phyloP scores from a whole-genome alignment of 306 rosid species.

The Acacia confusa region DNA sequence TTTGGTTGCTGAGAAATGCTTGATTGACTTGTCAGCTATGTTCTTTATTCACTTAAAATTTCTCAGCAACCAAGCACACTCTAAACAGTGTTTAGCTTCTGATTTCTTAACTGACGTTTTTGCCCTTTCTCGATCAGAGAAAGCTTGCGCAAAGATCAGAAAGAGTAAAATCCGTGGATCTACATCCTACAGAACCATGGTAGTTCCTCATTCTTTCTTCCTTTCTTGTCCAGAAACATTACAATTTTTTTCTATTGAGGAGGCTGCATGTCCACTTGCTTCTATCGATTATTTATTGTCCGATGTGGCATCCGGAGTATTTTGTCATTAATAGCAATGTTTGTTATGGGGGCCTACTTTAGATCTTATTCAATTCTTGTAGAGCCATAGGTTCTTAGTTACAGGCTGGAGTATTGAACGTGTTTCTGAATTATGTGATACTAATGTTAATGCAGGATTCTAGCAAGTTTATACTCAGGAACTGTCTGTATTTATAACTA shows the following conservation, averaged over 20 bases:
- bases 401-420: not conserved
- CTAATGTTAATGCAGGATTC: conserved; percentile 65
- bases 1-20: conserved; percentile 18
- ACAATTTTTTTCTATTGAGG: not conserved
- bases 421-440: conserved; percentile 26
- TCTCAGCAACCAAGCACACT: conserved; percentile 19
- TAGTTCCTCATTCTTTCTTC: conserved; percentile 38
- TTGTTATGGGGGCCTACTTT: conserved; percentile 22
- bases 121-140: conserved; percentile 43
- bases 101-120: conserved; percentile 33
- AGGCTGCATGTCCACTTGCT: not conserved
- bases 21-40: not conserved
- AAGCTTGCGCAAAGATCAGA: conserved; percentile 67
- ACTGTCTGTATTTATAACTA: conserved; percentile 96
- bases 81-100: conserved; percentile 13
- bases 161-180: conserved; percentile 97
- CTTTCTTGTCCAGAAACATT: not conserved
- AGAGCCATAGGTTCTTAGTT: not conserved
- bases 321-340: conserved; percentile 5
- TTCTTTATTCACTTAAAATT: not conserved
- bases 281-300: conserved; percentile 1
- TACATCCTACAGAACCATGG: conserved; percentile 99
- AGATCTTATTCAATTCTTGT: conserved; percentile 14
- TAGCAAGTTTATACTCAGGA: conserved; percentile 95
- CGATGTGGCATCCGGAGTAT: not conserved